phyloP scores from a whole-genome alignment of 2,329 filamentous ascomycete species.

The Xylogone sp. region DNA sequence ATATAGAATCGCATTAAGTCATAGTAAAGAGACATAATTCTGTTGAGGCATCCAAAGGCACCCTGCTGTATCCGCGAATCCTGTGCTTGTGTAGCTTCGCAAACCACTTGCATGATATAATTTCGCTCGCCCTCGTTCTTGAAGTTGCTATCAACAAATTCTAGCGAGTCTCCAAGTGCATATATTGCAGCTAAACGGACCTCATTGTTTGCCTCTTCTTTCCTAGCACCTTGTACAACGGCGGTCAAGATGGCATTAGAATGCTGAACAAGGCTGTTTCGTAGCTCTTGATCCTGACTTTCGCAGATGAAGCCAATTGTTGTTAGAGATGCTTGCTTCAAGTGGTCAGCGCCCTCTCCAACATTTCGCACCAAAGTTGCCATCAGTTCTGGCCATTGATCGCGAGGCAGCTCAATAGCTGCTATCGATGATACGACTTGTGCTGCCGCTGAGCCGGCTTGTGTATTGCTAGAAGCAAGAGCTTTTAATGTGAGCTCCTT shows the following conservation, averaged over 20 bases:
- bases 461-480: conserved; percentile 70
- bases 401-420: conserved; percentile 86
- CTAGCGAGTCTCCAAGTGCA: conserved; percentile 90
- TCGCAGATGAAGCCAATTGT: conserved; percentile 99
- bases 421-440: conserved; percentile 96
- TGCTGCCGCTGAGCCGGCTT: conserved; percentile 84
- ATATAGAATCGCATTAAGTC: conserved; percentile 99
- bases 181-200: conserved; percentile 91
- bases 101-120: conserved; percentile 99
- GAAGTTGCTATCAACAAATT: conserved; percentile 98
- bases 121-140: conserved; percentile 98
- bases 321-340: conserved; percentile 91
- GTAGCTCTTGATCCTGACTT: conserved; percentile 82
- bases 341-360: conserved; percentile 76
- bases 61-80: conserved; percentile 92
- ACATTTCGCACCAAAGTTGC: conserved; percentile 86
- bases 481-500: conserved; percentile 91
- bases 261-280: conserved; percentile 75
- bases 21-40: conserved; percentile 98
- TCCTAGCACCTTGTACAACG: conserved; percentile 93
- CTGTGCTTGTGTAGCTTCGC: conserved; percentile 92
- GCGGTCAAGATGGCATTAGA: conserved; percentile 98
- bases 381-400: conserved; percentile 94
- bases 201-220: conserved; percentile 89
- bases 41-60: conserved; percentile 94